Percentiles rank a stretch among this genome's conserved stretches.
These are phyloP conservation scores for Malassezia restricta DNA, from an alignment of 1,284 basidiomycete species.

Conservation along the genomic window DNA sequence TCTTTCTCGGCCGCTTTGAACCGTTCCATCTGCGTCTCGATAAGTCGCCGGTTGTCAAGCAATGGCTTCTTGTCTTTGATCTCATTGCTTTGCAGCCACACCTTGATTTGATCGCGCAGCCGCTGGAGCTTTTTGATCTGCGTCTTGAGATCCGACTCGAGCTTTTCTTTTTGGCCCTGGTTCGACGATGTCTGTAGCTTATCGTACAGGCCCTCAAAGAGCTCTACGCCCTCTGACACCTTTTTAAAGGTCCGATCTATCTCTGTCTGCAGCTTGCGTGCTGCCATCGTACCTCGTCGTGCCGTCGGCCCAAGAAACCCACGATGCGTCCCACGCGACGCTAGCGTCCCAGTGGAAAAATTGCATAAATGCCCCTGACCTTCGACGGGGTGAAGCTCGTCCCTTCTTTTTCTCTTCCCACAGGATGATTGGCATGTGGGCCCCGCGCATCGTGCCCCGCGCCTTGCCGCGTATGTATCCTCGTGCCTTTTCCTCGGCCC, in stretches of 20 bases:
- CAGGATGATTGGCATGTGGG: slow-evolving; percentile 3
- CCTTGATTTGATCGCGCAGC: slow-evolving; percentile 96
- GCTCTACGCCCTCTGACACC: slow-evolving; percentile 44
- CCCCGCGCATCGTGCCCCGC: background rate
- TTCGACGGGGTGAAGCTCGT: background rate
- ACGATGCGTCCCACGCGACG: background rate
- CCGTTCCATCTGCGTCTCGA: slow-evolving; percentile 99
- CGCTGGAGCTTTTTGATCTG: slow-evolving; percentile 85
- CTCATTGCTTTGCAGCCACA: slow-evolving; percentile 93
- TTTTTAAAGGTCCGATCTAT: slow-evolving; percentile 45
- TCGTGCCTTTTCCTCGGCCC: no score
- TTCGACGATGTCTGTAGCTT: slow-evolving; percentile 42
- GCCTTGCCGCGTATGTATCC: background rate
- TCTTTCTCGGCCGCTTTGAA: slow-evolving; percentile 99
- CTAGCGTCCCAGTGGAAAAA: background rate
- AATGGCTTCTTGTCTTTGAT: slow-evolving; percentile 96
- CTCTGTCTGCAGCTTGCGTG: slow-evolving; percentile 44
- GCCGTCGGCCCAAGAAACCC: background rate
- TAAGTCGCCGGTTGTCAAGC: slow-evolving; percentile 83
- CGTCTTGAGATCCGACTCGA: slow-evolving; percentile 46
- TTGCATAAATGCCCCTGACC: slow-evolving; percentile 1
- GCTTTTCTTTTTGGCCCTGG: slow-evolving; percentile 45
- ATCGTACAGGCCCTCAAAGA: slow-evolving; percentile 45
- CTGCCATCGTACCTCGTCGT: slow-evolving; percentile 30
- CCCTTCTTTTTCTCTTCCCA: background rate